phyloP scores from a whole-genome alignment of 179 eudicot species.

The Silene noctiflora region DNA sequence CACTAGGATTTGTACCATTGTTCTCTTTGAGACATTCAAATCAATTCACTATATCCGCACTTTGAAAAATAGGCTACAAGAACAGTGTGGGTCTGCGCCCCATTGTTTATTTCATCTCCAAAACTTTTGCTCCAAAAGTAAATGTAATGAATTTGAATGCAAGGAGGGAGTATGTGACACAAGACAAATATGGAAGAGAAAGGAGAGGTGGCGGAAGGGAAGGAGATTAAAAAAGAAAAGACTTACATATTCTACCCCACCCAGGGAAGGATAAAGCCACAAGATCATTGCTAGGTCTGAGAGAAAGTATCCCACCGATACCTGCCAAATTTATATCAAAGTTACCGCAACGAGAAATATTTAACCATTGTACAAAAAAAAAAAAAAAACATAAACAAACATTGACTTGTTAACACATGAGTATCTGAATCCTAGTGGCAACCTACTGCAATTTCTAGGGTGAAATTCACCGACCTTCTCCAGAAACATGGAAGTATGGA shows the following conservation, averaged over 20 bases:
- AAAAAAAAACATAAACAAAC: neutral
- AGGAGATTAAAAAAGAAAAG: neutral
- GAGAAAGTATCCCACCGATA: constrained; percentile 85
- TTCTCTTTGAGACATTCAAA: too few species aligned
- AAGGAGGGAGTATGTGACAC: neutral
- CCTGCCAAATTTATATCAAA: constrained; percentile 51
- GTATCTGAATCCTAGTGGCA: neutral
- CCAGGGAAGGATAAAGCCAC: constrained; percentile 89
- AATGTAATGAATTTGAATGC: too few species aligned
- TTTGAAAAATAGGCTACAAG: too few species aligned
- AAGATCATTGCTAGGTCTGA: constrained; percentile 84
- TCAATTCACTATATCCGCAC: too few species aligned
- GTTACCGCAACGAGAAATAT: constrained; percentile 19
- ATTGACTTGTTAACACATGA: neutral
- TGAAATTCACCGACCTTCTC: neutral
- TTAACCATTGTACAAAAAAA: too few species aligned
- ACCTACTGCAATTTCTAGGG: neutral
- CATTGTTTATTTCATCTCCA: too few species aligned
- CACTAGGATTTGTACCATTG: too few species aligned
- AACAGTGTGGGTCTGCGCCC: too few species aligned
- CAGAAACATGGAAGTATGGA: neutral
- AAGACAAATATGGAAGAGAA: neutral
- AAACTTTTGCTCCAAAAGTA: too few species aligned
- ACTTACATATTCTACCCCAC: constrained; percentile 95
- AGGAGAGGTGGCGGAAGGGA: neutral